These are phyloP conservation scores for Solanum chaucha DNA, from an alignment of 257 asterid species.

Conservation along the genomic window DNA sequence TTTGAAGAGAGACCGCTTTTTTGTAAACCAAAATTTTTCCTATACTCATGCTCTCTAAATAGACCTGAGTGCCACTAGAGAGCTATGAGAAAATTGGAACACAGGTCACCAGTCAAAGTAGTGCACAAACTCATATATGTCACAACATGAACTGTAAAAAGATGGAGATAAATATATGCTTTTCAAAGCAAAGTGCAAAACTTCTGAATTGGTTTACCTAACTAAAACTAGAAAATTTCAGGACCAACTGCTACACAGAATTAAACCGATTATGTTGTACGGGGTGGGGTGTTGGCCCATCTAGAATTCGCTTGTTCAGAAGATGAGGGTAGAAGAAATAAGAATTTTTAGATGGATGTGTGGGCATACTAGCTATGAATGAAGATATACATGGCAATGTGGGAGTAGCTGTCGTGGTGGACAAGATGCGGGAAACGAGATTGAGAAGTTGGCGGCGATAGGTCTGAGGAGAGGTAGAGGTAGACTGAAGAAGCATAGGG, in stretches of 20 bases:
- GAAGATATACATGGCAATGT: background rate
- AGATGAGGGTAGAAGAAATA: background rate
- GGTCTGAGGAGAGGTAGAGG: background rate
- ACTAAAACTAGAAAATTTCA: background rate
- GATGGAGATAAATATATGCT: background rate
- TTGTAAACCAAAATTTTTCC: background rate
- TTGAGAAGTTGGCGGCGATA: background rate
- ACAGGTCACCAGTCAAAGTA: background rate
- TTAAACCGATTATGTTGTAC: background rate
- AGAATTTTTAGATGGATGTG: background rate
- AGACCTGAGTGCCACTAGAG: background rate
- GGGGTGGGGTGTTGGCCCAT: background rate
- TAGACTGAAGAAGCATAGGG: background rate
- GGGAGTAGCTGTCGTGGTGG: background rate
- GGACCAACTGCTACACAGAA: background rate
- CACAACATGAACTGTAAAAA: background rate
- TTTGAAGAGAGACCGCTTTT: background rate
- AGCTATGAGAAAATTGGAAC: background rate
- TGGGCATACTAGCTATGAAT: background rate
- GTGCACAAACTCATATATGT: background rate
- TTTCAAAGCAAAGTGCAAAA: background rate
- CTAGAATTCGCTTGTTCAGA: background rate
- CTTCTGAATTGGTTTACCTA: background rate
- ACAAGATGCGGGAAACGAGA: background rate
- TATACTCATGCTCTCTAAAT: background rate